Conservation (phyloP, 2,329 filamentous ascomycete genomes). For the Magnaporthales sp. region DNA sequence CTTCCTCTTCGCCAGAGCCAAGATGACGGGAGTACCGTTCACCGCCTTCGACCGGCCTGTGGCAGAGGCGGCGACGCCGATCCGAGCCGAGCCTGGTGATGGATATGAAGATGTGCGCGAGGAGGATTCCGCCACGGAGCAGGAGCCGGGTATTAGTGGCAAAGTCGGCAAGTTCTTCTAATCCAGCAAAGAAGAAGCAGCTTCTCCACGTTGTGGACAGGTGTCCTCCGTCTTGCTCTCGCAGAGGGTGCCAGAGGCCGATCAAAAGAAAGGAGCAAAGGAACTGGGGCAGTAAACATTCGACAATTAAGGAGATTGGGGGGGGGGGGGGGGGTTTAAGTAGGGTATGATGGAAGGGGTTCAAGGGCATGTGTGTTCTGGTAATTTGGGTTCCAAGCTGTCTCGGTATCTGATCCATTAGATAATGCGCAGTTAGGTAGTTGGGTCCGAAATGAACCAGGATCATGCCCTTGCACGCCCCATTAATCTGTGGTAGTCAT, state of each 20-base stretch:
- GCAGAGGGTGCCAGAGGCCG: background rate
- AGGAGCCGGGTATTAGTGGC: conserved; percentile 20
- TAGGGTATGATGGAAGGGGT: too few relatives aligned
- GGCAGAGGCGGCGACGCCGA: conserved; percentile 14
- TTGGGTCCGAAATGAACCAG: too few relatives aligned
- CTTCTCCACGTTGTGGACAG: background rate
- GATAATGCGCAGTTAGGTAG: too few relatives aligned
- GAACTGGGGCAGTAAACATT: background rate
- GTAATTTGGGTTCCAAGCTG: too few relatives aligned
- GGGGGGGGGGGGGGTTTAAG: too few relatives aligned
- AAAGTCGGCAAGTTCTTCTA: conserved; percentile 48
- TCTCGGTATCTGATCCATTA: too few relatives aligned
- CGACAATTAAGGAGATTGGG: background rate
- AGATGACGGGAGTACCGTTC: conserved; percentile 51
- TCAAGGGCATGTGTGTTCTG: too few relatives aligned
- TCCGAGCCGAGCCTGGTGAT: conserved; percentile 22
- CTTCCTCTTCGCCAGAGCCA: conserved; percentile 50
- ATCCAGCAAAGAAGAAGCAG: too few relatives aligned
- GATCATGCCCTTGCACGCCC: too few relatives aligned
- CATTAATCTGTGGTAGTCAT: too few relatives aligned
- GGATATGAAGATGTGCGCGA: conserved; percentile 18
- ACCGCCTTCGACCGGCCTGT: conserved; percentile 49
- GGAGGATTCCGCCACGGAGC: conserved; percentile 13
- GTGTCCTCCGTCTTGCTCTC: background rate
- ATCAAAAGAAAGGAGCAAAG: background rate